Conservation (phyloP, 2,329 filamentous ascomycete genomes). For the Fusarium sp. region DNA sequence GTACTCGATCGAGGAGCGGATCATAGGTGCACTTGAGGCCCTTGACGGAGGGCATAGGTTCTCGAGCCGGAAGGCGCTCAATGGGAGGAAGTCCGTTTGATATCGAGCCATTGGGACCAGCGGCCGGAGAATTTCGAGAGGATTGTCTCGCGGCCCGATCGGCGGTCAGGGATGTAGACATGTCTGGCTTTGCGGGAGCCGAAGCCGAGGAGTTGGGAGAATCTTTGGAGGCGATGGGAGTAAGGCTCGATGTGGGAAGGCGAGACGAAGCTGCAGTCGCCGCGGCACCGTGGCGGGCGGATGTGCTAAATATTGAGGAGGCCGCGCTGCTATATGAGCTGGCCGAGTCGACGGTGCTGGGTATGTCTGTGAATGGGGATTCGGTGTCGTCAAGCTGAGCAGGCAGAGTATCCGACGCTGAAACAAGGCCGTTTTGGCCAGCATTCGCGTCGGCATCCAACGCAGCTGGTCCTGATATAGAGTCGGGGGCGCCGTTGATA, state of each 20-base stretch:
- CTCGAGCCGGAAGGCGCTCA: conserved; percentile 69
- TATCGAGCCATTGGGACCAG: conserved; percentile 54
- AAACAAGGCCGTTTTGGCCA: conserved; percentile 37
- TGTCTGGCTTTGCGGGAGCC: conserved; percentile 67
- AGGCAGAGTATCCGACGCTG: conserved; percentile 48
- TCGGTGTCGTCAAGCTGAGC: conserved; percentile 69
- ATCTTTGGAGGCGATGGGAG: conserved; percentile 67
- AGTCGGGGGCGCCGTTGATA: conserved; percentile 44
- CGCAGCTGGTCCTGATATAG: conserved; percentile 42
- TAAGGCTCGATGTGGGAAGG: conserved; percentile 61
- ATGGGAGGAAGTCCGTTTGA: conserved; percentile 53
- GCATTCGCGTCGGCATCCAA: conserved; percentile 47
- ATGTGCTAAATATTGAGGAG: conserved; percentile 78
- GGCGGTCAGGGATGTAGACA: conserved; percentile 67
- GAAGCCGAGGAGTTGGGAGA: conserved; percentile 66
- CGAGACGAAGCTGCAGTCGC: conserved; percentile 58
- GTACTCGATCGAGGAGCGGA: conserved; percentile 67
- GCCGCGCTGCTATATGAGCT: conserved; percentile 79
- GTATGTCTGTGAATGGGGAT: conserved; percentile 73
- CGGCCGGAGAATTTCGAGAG: conserved; percentile 48
- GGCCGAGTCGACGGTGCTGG: conserved; percentile 79
- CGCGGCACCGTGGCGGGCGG: conserved; percentile 59
- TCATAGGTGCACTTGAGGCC: conserved; percentile 74
- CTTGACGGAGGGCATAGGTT: conserved; percentile 67
- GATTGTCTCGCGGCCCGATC: conserved; percentile 52